Percentiles rank a stretch among this genome's conserved stretches.
Evolutionary conservation across 129 eudicot species (phyloP).

Genomic region (Deinandra increscens): DNA sequence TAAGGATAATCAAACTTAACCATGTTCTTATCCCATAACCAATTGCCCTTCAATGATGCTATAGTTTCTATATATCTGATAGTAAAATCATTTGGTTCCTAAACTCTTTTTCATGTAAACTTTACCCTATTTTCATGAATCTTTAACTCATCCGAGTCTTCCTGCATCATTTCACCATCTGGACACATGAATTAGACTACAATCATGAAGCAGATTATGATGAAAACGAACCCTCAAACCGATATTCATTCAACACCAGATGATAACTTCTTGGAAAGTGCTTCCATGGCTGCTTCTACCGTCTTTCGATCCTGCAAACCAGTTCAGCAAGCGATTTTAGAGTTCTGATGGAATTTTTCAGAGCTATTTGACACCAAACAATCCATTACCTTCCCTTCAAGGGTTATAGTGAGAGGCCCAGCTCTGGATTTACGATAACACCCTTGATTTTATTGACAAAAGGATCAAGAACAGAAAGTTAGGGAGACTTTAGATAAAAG

Average conservation of each 20-base stretch:
- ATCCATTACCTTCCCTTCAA: slow-evolving; percentile 71
- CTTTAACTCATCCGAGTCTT: neutral
- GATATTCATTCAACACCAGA: slow-evolving; percentile 19
- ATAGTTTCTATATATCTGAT: slow-evolving; percentile 26
- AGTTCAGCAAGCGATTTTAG: slow-evolving; percentile 2
- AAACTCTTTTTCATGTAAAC: neutral
- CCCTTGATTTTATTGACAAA: slow-evolving; percentile 37
- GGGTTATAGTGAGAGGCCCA: slow-evolving; percentile 61
- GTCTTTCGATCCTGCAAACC: slow-evolving; percentile 62
- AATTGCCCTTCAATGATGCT: slow-evolving; percentile 27
- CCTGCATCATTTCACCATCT: slow-evolving; percentile 19
- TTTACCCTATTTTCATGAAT: neutral
- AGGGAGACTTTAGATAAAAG: slow-evolving; percentile 1
- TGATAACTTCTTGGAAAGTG: slow-evolving; percentile 52
- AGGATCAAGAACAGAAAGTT: slow-evolving; percentile 4
- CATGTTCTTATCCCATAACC: neutral
- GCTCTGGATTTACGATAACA: slow-evolving; percentile 72
- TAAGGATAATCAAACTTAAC: neutral
- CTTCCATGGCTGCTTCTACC: slow-evolving; percentile 61
- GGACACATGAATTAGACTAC: slow-evolving; percentile 2
- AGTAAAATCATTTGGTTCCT: slow-evolving; percentile 19
- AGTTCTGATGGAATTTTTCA: neutral
- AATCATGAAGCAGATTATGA: slow-evolving; percentile 12
- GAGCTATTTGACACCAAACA: neutral
- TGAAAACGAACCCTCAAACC: slow-evolving; percentile 22